Base-by-base conservation (phyloP, 352 stramenopile genomes). In the Phytopythium sindhum region DNA sequence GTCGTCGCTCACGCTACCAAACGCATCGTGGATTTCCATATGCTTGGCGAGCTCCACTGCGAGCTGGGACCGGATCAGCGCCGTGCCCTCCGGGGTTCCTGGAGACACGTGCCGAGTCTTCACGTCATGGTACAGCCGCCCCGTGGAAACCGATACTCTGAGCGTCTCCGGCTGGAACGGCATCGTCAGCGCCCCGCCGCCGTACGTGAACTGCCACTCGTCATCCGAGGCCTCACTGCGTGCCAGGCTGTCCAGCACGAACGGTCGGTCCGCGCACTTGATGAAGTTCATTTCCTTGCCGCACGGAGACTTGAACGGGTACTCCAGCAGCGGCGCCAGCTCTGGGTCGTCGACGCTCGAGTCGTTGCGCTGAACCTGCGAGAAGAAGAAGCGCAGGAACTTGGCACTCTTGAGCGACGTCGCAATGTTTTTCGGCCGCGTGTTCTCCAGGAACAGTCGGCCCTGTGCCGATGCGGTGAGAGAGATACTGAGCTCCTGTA, bases 201-300 rank as follows among this genome's bases (percentile, higher is more conserved):
- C 84, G 64, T 81, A 88, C 41, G 79, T 60, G 44, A 90, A 79
- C 44, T 66, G 67, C 78, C 77, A 86, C 28, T 71, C 41, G 31
- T 33, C 57, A 12, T 42, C 61, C 9, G 70, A n/a, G 1, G 70
- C 67, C 35, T 67, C 60, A 2, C 47, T 35, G 7, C 54, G 68
- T 0, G 67, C 68, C 26, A 95, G 63, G 24, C 91, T 81, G 23
- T 90, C 77, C 57, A 93, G 86, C 57, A 94, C 86, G 37, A 93
- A 75, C 26, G 86, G 84, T 1, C 78, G 82, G 64, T 94, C 86
- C 9, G 86, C 84, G 67, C 80, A 90, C 68, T 94, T 94, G 74
- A 94, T 93, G 61, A 88, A 93, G 65, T 94, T 94, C 77, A 90
- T 91, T 65, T 94, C 86, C 42, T 88, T 88, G 24, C 86, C 86